A percentile compares a stretch with the other conserved stretches of the same genome.
These are phyloP conservation scores for Fusarium compactum DNA, from an alignment of 2,329 filamentous ascomycete species.

Conservation along the genomic window DNA sequence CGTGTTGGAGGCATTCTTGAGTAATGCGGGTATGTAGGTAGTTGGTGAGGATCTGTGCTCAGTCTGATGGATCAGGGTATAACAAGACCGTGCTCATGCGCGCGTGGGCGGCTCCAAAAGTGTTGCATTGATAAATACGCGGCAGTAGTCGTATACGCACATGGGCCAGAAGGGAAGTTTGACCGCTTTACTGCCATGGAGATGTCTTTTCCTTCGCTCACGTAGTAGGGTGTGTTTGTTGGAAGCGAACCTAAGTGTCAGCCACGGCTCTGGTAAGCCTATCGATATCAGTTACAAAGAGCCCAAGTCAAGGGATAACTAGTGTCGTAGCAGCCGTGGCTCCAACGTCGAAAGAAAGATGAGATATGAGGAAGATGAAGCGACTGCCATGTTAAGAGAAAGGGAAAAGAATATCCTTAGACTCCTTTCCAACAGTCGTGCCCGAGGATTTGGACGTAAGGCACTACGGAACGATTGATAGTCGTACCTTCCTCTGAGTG, in stretches of 20 bases:
- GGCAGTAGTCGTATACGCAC: conserved; percentile 1
- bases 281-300: neutral
- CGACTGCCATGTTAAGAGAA: neutral
- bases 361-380: neutral
- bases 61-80: conserved; percentile 2
- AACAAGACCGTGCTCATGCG: conserved; percentile 17
- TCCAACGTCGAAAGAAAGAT: conserved; percentile 3
- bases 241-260: conserved; percentile 14
- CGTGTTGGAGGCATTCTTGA: conserved; percentile 1
- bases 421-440: neutral
- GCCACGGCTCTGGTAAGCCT: conserved; percentile 12
- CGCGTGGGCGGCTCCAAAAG: conserved; percentile 1
- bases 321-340: conserved; percentile 11
- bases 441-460: neutral
- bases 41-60: conserved; percentile 9
- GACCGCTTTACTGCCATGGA: conserved; percentile 13
- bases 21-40: neutral
- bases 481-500: neutral
- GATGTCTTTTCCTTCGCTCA: conserved; percentile 6
- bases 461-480: neutral
- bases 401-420: neutral
- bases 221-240: conserved; percentile 16
- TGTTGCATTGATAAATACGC: neutral
- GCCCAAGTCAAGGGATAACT: neutral
- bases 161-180: conserved; percentile 3